These are phyloP conservation scores for Poronia punctata DNA, from an alignment of 495 filamentous ascomycete species.

Conservation along the genomic window DNA sequence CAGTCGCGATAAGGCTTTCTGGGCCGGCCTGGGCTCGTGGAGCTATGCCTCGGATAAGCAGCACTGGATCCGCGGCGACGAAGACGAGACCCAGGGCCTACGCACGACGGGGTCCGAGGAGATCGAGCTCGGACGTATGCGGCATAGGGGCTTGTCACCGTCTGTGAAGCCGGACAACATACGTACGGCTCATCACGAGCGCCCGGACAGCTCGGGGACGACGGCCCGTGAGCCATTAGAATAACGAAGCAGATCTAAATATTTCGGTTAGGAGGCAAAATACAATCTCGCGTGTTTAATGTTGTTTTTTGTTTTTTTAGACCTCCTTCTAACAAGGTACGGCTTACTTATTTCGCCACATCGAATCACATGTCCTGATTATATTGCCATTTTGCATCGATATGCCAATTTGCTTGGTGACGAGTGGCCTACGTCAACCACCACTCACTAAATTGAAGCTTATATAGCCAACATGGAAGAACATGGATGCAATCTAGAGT, in stretches of 20 bases:
- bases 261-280: no score
- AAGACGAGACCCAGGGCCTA: conserved; percentile 23
- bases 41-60: conserved; percentile 37
- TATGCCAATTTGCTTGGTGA: no score
- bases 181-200: conserved; percentile 6
- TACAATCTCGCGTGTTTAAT: no score
- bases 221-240: not conserved
- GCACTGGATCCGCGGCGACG: conserved; percentile 28
- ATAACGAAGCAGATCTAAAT: conserved; percentile 3
- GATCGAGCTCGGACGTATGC: conserved; percentile 20
- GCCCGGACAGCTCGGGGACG: conserved; percentile 13
- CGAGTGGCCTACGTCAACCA: no score
- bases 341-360: no score
- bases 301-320: no score
- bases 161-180: conserved; percentile 8
- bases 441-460: no score
- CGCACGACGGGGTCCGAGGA: conserved; percentile 13
- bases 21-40: conserved; percentile 54
- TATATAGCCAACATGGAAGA: no score
- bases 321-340: no score
- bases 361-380: no score
- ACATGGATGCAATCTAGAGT: no score
- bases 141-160: conserved; percentile 11
- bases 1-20: conserved; percentile 48
- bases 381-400: no score